These are phyloP conservation scores for Rhizopus sp. DNA, from an alignment of 371 early-diverging fungal species.

Conservation along the genomic window DNA sequence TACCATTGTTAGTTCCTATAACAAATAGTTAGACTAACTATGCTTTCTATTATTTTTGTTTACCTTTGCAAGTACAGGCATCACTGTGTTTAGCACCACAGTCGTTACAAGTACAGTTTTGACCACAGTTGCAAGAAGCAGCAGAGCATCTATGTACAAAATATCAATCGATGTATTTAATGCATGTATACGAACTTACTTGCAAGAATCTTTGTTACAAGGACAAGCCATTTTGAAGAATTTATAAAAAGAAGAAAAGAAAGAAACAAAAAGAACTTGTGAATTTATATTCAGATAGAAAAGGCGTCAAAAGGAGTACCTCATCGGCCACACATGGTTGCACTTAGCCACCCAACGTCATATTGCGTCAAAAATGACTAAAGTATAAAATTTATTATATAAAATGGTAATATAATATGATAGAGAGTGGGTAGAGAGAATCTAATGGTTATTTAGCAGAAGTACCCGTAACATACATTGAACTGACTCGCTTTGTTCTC, in stretches of 20 bases:
- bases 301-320: slow-evolving; percentile 16
- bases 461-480: slow-evolving; percentile 21
- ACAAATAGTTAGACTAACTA: background rate
- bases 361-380: background rate
- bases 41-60: background rate
- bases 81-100: slow-evolving; percentile 16
- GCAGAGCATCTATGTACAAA: slow-evolving; percentile 8
- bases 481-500: slow-evolving; percentile 31
- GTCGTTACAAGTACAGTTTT: slow-evolving; percentile 19
- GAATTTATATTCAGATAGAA: background rate
- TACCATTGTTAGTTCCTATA: slow-evolving; percentile 13
- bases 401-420: background rate
- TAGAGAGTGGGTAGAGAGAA: background rate
- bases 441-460: background rate
- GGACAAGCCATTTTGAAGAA: slow-evolving; percentile 26
- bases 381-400: background rate
- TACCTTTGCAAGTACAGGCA: slow-evolving; percentile 22
- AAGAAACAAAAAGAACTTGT: background rate
- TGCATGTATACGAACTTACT: background rate
- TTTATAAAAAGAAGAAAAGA: slow-evolving; percentile 5
- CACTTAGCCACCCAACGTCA: background rate
- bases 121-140: slow-evolving; percentile 21
- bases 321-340: slow-evolving; percentile 15
- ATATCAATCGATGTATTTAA: slow-evolving; percentile 10
- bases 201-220: slow-evolving; percentile 17